Evolutionary conservation across 441 rosid species (phyloP), one percentile per base, ranked within the genome.

Genomic region (Arabidopsis lyrata): DNA sequence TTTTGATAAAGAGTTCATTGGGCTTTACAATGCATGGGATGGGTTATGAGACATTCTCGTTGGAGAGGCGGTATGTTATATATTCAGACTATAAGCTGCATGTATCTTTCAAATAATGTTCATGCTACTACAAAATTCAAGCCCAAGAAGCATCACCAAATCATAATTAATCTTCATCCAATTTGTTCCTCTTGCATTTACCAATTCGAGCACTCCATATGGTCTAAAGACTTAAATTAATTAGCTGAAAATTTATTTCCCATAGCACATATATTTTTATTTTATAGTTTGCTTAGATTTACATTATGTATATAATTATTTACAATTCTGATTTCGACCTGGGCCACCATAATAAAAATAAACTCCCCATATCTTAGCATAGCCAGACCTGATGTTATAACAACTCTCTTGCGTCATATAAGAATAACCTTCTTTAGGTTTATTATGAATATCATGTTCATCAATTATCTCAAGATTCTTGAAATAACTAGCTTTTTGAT

Each of bases 401-500:
- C 58, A 53, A 27, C 58, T 53, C 35, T 27, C 58, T 53, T 53
- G 34, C 5, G 58, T 53, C 58, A 53, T 13, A 27, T 6, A 27
- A 53, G 35, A 53, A 22, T 22, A 50, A 22, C n/a, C 55, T 22
- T 22, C 14, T 6, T 4, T 22, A 11, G 55, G 55, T 0, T 1
- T 24, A 10, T 1, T 11, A 1, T 20, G 2, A 39, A 6, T 4
- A 6, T 20, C 35, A 20, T 11, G 5, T 15, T 49, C 42, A 6
- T 72, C 69, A 44, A 72, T 6, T 2, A 53, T 32, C 56, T 42
- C 27, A 53, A 72, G 5, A 54, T 53, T 31, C 11, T 6, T 39
- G 45, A 63, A 63, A 55, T 41, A 62, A 14, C 55, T 44, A 18
- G 70, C 56, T 3, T 54, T 72, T 20, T 16, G 0, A 14, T 5